Conservation (phyloP, 176 grass and related monocot species). For the Oryza officinalis region DNA sequence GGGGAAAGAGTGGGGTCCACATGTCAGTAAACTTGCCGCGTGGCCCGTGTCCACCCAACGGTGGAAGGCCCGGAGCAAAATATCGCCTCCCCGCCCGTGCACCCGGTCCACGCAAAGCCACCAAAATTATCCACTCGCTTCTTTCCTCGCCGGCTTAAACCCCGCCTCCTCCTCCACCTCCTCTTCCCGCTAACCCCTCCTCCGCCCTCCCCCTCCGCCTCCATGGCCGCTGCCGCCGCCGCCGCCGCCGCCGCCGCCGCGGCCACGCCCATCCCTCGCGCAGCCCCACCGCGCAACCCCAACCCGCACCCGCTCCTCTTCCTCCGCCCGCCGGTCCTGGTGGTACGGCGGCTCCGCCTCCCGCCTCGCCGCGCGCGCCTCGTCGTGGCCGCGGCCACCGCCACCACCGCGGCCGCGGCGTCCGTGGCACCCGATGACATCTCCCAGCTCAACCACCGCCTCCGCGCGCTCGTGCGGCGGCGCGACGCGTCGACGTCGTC, state of each 20-base stretch:
- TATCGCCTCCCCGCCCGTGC: background rate
- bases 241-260: constrained; percentile 1
- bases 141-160: background rate
- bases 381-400: background rate
- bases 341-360: background rate
- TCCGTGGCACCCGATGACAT: constrained; percentile 64
- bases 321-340: constrained; percentile 16
- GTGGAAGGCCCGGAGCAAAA: background rate
- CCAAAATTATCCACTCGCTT: constrained; percentile 34
- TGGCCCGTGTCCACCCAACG: background rate
- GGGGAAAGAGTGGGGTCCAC: no score
- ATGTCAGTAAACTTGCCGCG: background rate
- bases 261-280: background rate
- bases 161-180: background rate
- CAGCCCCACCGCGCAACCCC: background rate
- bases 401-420: background rate
- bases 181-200: constrained; percentile 20
- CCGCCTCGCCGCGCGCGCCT: no score
- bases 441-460: constrained; percentile 61
- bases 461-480: constrained; percentile 55
- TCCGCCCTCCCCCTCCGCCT: background rate
- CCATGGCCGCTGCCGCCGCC: background rate
- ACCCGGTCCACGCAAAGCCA: constrained; percentile 45
- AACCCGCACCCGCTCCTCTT: constrained; percentile 3
- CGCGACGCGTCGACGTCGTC: constrained; percentile 19